Base-by-base conservation (phyloP, 768 basidiomycete genomes). In the Rhizopogon vesiculosus region DNA sequence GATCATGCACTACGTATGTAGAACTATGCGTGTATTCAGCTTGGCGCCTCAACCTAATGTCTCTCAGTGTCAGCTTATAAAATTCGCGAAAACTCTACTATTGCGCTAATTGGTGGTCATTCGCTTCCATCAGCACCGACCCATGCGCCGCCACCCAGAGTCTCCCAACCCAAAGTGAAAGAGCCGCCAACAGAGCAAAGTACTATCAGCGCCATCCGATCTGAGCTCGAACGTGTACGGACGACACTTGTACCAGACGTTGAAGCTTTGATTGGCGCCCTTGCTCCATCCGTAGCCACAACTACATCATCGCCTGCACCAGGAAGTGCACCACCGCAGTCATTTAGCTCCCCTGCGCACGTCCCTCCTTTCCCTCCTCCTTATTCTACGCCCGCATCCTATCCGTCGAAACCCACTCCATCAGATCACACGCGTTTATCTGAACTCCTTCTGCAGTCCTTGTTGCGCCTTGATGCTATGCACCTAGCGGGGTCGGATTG, bases 381-480 rank as follows among this genome's bases (percentile, higher is more conserved):
- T 25, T 25, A 38, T 33, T 19, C 46, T 28, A 51, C 31, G 22
- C 19, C 31, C 31, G 12, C 18, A n/a, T 22, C 52, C n/a, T 10
- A 33, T 46, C 19, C 31, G 28, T 50, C 53, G 28, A 51, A 44
- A n/a, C 55, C 62, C 19, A 64, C 65, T 9, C 50, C 63, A 41
- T 0, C 59, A n/a, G 78, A 80, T 53, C 82, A 85, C 59, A 71
- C 73, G 12, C 72, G 90, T 16, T 73, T 98, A 51, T 84, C 81
- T 25, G 96, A 98, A 71, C 71, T 91, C 54, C 78, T 98, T 25
- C 78, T 97, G 25, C 94, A 97, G 67, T 79, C 85, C n/a, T 76
- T 98, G 28, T 79, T 98, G 18, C 83, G 90, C 49, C 75, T 98
- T 35, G 96, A 98, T 63, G 89, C 87, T 49, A 78, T 97, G 63